These are phyloP conservation scores for Strobilomyces echinocephalus DNA, from an alignment of 768 basidiomycete species.

Conservation along the genomic window DNA sequence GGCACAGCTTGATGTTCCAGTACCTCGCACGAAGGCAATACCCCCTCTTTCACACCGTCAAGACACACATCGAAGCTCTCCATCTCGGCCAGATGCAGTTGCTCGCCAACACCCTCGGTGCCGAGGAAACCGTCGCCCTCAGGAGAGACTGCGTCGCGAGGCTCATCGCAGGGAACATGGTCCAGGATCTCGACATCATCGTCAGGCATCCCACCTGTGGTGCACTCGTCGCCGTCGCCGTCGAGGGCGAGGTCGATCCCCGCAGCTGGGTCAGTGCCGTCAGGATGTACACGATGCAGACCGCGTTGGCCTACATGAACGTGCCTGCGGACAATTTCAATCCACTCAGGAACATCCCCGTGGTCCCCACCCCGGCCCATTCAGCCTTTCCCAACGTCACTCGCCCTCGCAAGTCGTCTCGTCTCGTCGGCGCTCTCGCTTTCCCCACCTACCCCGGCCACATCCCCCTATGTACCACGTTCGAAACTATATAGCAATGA, in stretches of 20 bases:
- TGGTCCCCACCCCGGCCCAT: constrained; percentile 56
- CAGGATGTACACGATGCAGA: constrained; percentile 89
- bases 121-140: constrained; percentile 79
- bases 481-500: no score
- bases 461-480: no score
- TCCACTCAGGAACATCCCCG: constrained; percentile 28
- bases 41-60: constrained; percentile 78
- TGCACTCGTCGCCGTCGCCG: constrained; percentile 83
- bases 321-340: constrained; percentile 39
- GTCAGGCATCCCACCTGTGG: constrained; percentile 95
- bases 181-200: constrained; percentile 90
- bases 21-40: constrained; percentile 90
- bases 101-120: constrained; percentile 78
- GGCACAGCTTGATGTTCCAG: constrained; percentile 88
- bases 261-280: constrained; percentile 86
- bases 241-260: constrained; percentile 74
- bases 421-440: constrained; percentile 34
- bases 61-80: constrained; percentile 84
- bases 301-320: constrained; percentile 72
- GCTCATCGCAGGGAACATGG: constrained; percentile 84
- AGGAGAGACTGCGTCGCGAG: constrained; percentile 83
- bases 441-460: constrained; percentile 6
- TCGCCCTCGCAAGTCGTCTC: constrained; percentile 29
- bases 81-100: constrained; percentile 90
- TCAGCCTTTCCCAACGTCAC: constrained; percentile 63